Percentiles rank a stretch among this genome's conserved stretches.
phyloP scores from a whole-genome alignment of 75 land plant genomes.

The Larix kaempferi region DNA sequence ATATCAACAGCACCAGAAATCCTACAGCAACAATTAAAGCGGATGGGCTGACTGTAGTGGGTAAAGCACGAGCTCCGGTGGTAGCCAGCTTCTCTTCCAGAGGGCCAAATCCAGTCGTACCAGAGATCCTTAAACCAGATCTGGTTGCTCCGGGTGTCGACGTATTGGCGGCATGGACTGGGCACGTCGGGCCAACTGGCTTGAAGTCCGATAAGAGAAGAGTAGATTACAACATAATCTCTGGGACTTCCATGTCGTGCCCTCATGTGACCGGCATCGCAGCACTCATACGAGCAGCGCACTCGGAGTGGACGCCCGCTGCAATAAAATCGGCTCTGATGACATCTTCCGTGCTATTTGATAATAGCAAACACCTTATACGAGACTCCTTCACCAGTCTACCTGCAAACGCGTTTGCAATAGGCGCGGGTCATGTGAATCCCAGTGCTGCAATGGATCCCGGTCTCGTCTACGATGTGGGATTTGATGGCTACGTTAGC shows the following conservation, averaged over 20 bases:
- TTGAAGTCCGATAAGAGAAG: not conserved
- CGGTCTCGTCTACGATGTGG: slow-evolving; percentile 72
- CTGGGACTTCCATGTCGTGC: slow-evolving; percentile 69
- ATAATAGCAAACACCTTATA: slow-evolving; percentile 36
- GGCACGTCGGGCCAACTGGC: slow-evolving; percentile 1
- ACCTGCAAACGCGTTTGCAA: slow-evolving; percentile 57
- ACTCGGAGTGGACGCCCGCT: slow-evolving; percentile 49
- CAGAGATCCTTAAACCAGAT: slow-evolving; percentile 42
- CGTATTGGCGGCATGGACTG: slow-evolving; percentile 42
- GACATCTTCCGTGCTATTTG: slow-evolving; percentile 48
- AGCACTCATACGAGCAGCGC: slow-evolving; percentile 34
- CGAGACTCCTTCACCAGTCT: slow-evolving; percentile 47
- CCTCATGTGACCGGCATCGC: slow-evolving; percentile 62
- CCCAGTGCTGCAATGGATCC: slow-evolving; percentile 61
- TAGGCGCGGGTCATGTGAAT: slow-evolving; percentile 69
- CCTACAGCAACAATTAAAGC: slow-evolving; percentile 48
- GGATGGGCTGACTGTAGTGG: slow-evolving; percentile 52
- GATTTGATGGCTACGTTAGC: slow-evolving; percentile 51
- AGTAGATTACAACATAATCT: slow-evolving; percentile 37
- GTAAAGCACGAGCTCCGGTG: slow-evolving; percentile 32
- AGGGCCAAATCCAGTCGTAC: slow-evolving; percentile 18
- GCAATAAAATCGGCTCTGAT: slow-evolving; percentile 54
- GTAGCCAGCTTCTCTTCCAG: slow-evolving; percentile 37
- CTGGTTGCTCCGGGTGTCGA: slow-evolving; percentile 40
- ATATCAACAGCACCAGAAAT: slow-evolving; percentile 12